phyloP scores from a whole-genome alignment of 2,329 filamentous ascomycete species.

The Chalaropsis ovoidea region DNA sequence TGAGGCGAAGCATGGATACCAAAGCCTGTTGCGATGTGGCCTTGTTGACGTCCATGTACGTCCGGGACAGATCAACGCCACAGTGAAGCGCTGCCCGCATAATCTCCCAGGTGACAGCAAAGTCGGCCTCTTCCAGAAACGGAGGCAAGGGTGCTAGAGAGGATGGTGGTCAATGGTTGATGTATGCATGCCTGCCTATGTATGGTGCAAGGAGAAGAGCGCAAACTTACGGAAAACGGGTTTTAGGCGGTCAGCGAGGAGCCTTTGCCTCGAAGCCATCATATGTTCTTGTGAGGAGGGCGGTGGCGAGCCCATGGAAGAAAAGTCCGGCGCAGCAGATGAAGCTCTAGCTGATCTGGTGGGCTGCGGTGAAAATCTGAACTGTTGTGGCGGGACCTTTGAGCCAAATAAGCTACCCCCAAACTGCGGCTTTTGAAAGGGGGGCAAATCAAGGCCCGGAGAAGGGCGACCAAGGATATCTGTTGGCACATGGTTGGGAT shows the following conservation, averaged over 20 bases:
- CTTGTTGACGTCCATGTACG: slow-evolving; percentile 9
- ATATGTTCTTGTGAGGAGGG: not conserved
- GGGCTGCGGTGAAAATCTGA: not conserved
- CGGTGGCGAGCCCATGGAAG: not conserved
- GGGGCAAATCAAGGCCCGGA: too few relatives aligned
- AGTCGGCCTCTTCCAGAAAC: slow-evolving; percentile 41
- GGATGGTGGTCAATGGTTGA: not conserved
- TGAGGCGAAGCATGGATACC: slow-evolving; percentile 30
- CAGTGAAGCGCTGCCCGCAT: slow-evolving; percentile 41
- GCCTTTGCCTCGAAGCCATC: not conserved
- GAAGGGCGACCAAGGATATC: too few relatives aligned
- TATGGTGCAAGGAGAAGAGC: not conserved
- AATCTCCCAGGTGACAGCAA: slow-evolving; percentile 45
- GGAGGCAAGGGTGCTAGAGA: slow-evolving; percentile 30
- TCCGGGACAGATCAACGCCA: slow-evolving; percentile 33
- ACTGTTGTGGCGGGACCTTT: not conserved
- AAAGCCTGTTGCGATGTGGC: not conserved
- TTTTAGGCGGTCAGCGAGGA: slow-evolving; percentile 30
- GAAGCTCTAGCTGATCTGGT: not conserved
- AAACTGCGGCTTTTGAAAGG: too few relatives aligned
- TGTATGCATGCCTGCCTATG: not conserved
- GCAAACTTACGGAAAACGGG: slow-evolving; percentile 36
- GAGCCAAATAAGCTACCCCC: too few relatives aligned
- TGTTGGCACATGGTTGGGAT: not conserved
- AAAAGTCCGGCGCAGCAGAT: not conserved